A percentile compares a stretch with the other conserved stretches of the same genome.
Conservation (phyloP, 371 early-diverging fungal genomes). For the Apophysomyces sp. region DNA sequence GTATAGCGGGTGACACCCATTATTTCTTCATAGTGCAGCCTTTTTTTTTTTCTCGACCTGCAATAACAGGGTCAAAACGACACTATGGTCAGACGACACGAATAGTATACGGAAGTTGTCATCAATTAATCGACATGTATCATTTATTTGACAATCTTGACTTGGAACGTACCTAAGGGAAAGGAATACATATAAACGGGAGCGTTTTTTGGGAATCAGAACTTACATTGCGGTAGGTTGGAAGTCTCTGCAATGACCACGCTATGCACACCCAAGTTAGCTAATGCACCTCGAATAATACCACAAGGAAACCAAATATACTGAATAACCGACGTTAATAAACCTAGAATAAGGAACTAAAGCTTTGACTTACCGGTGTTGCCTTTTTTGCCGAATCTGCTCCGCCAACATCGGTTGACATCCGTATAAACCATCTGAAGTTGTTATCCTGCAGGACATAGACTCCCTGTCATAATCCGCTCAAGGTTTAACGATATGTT, state of each 20-base stretch:
- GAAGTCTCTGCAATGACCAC: conserved; percentile 88
- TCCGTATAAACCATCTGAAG: conserved; percentile 90
- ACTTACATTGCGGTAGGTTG: conserved; percentile 85
- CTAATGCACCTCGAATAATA: conserved; percentile 89
- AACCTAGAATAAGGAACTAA: background rate
- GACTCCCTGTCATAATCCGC: conserved; percentile 69
- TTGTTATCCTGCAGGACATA: conserved; percentile 97
- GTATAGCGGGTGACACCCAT: too few relatives aligned
- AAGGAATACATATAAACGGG: background rate
- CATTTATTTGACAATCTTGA: conserved; percentile 69
- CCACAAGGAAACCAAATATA: conserved; percentile 96
- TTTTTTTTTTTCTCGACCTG: too few relatives aligned
- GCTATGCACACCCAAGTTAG: conserved; percentile 85
- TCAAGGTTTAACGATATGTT: too few relatives aligned
- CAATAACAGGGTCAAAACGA: too few relatives aligned
- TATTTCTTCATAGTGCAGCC: too few relatives aligned
- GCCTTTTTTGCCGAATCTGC: conserved; percentile 80
- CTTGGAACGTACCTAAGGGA: conserved; percentile 76
- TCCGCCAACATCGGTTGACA: conserved; percentile 79
- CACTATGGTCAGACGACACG: too few relatives aligned
- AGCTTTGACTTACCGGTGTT: conserved; percentile 60
- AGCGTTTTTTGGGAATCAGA: background rate
- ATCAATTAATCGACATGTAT: too few relatives aligned
- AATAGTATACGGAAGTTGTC: too few relatives aligned
- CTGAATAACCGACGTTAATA: conserved; percentile 30